Evolutionary conservation across 2,329 filamentous ascomycete genomes (phyloP).

Genomic region (Scedosporium aurantiacum): DNA sequence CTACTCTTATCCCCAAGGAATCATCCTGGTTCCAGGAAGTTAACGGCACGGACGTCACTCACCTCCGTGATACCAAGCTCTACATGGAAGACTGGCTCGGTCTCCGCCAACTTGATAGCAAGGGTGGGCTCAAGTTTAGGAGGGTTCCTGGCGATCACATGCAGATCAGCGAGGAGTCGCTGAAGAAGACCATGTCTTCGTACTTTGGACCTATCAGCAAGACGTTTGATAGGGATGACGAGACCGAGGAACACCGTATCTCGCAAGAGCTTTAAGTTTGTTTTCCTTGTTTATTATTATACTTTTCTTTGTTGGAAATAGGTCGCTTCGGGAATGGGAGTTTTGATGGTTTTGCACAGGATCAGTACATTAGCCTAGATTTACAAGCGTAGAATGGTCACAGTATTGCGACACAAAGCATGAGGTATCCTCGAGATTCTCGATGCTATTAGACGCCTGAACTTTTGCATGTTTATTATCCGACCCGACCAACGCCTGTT

Average conservation of each 20-base stretch:
- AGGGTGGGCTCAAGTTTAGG: slow-evolving; percentile 67
- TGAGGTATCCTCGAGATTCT: background rate
- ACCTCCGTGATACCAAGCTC: slow-evolving; percentile 56
- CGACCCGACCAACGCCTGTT: slow-evolving; percentile 2
- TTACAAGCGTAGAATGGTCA: background rate
- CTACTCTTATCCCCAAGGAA: slow-evolving; percentile 80
- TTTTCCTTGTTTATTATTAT: background rate
- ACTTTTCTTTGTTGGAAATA: background rate
- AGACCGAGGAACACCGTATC: background rate
- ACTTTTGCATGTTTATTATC: background rate
- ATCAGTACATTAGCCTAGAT: no score
- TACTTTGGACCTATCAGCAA: slow-evolving; percentile 49
- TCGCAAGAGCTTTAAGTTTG: background rate
- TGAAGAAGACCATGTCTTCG: slow-evolving; percentile 54
- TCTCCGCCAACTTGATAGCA: slow-evolving; percentile 64
- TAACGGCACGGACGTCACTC: slow-evolving; percentile 56
- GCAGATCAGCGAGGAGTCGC: slow-evolving; percentile 54
- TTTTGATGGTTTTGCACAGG: background rate
- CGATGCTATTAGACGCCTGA: background rate
- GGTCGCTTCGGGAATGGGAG: background rate
- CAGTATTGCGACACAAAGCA: background rate
- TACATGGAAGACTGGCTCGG: slow-evolving; percentile 95
- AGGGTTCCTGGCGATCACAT: slow-evolving; percentile 72
- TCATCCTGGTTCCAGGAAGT: slow-evolving; percentile 85
- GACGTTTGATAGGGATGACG: slow-evolving; percentile 18